phyloP scores from a whole-genome alignment of 805 yeast species.

The Hemisphaericaspora nanyangensis region DNA sequence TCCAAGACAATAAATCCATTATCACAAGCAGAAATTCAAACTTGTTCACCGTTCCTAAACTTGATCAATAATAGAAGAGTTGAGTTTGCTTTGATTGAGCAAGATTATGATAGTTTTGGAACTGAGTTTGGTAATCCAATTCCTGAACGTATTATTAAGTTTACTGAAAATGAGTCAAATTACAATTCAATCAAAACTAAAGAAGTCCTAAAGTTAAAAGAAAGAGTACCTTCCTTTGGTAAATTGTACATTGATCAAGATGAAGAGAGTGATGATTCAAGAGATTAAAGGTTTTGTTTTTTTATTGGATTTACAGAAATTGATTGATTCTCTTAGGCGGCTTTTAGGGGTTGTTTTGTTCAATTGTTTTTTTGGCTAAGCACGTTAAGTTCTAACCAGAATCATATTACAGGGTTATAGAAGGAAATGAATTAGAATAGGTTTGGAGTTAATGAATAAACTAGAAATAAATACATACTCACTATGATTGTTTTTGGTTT shows the following conservation, averaged over 20 bases:
- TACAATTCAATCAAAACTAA: background rate
- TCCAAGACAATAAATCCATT: slow-evolving; percentile 23
- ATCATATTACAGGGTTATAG: no score
- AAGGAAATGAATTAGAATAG: no score
- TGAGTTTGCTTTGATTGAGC: slow-evolving; percentile 17
- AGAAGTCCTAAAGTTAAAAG: background rate
- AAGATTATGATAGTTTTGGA: slow-evolving; percentile 13
- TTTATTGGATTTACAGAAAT: no score
- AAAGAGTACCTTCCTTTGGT: background rate
- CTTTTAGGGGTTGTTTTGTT: no score
- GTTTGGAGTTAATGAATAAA: no score
- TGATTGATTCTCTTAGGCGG: no score
- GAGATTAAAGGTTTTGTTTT: background rate
- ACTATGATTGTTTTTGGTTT: no score
- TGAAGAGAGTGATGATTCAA: slow-evolving; percentile 5
- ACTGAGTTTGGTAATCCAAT: slow-evolving; percentile 24
- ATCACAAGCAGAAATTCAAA: slow-evolving; percentile 54
- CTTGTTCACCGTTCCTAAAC: slow-evolving; percentile 40
- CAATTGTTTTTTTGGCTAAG: no score
- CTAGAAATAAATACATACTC: no score
- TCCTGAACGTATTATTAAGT: slow-evolving; percentile 12
- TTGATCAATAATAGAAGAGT: slow-evolving; percentile 28
- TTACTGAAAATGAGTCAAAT: slow-evolving; percentile 1
- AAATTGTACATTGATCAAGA: slow-evolving; percentile 7
- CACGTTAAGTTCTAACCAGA: no score